Base-by-base conservation (phyloP, 2,329 filamentous ascomycete genomes). In the Cladosporium oxysporum region DNA sequence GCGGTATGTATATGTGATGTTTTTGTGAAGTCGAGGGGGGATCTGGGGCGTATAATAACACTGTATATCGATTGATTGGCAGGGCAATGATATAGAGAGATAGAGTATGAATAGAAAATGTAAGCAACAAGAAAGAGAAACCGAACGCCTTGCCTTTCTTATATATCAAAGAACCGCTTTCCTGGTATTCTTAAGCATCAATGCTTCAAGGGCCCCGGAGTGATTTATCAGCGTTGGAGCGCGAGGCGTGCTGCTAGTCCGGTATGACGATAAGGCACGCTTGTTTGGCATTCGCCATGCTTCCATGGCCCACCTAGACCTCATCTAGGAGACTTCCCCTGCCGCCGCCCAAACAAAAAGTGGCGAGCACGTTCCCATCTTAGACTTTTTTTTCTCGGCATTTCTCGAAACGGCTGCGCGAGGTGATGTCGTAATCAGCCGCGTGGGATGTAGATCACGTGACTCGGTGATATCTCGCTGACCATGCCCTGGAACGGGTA, bases 151-250 rank as follows among this genome's bases (percentile, higher is more conserved):
- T 37, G 58, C 37, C 58, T 28, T 57, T 52, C 35, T 63, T 63
- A 63, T 57, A 55, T 21, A 29, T 33, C 8, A 4, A 23, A 11
- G 47, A 33, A 47, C 29, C 10, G 5, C 18, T 26, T 58, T 41
- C 28, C n/a, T 29, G 31, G 41, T 33, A 16, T 60, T 49, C 37
- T 5, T 49, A 28, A 29, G 21, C 31, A 52, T 26, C 59, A 62
- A 35, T 35, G 47, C 28, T 33, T 14, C 29, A 11, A 37, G 53
- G 10, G 41, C 53, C 55, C 28, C 29, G 28, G 29, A 7, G 35
- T 63, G 61, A 63, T 63, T 63, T 63, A 63, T 63, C 61, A 63
- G 61, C 61, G 35, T 31, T 2, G 35, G 31, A 57, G 35, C 49
- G 35, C 49, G 50, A 21, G 50, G 50, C 41, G n/a, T 21, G n/a